A percentile compares a stretch with the other conserved stretches of the same genome.
These are phyloP conservation scores for Vigna hirtella DNA, from an alignment of 306 rosid species.

Conservation along the genomic window DNA sequence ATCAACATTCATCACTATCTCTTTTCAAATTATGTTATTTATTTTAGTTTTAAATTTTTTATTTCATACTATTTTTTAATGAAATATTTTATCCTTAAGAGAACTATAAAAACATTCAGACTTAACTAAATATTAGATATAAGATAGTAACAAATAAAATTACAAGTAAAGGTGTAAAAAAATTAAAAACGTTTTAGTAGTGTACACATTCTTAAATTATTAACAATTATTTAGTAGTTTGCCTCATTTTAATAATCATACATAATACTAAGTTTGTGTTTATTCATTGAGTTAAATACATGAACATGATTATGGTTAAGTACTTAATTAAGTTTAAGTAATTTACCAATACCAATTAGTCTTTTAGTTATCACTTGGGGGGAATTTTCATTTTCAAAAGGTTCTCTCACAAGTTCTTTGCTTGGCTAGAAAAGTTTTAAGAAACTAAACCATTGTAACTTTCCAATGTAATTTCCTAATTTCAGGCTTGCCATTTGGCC, in stretches of 20 bases:
- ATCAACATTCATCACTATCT: too few relatives aligned
- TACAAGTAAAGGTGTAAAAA: neutral
- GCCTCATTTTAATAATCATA: neutral
- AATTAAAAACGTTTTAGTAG: neutral
- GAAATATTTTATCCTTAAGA: too few relatives aligned
- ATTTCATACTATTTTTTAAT: too few relatives aligned
- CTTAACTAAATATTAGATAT: neutral
- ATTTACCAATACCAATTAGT: neutral
- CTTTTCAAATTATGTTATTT: too few relatives aligned
- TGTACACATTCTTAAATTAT: neutral
- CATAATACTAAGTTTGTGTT: neutral
- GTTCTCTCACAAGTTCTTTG: neutral
- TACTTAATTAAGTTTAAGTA: neutral
- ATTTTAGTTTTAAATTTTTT: too few relatives aligned
- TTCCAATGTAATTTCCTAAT: conserved; percentile 4
- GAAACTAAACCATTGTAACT: neutral
- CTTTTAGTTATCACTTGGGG: neutral
- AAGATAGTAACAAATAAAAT: neutral
- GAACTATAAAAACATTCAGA: neutral
- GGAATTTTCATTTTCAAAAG: neutral
- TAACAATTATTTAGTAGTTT: neutral
- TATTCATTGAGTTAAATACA: neutral
- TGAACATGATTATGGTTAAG: neutral
- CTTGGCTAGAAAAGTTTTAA: neutral
- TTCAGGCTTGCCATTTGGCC: conserved; percentile 86